A percentile compares a stretch with the other conserved stretches of the same genome.
Evolutionary conservation across 371 early-diverging fungal genomes (phyloP).

Genomic region (Haplosporangium sp.): DNA sequence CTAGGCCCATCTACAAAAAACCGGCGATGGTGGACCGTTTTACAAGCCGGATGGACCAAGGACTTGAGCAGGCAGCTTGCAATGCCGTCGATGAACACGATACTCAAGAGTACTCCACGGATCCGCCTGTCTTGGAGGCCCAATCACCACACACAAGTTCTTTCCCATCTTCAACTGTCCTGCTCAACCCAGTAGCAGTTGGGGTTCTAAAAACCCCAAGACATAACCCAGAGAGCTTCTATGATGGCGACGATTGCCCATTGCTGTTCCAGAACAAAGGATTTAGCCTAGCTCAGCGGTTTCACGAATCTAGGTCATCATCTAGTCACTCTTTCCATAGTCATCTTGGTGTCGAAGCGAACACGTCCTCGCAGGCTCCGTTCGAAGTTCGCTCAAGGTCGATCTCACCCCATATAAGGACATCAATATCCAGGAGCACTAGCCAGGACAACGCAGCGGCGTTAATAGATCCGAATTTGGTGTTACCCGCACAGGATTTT

Average conservation of each 20-base stretch:
- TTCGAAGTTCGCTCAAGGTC: neutral
- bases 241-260: neutral
- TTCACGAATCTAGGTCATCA: neutral
- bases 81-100: too few species aligned
- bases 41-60: too few species aligned
- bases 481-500: neutral
- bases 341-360: neutral
- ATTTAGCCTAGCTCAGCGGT: neutral
- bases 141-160: neutral
- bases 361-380: too few species aligned
- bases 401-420: neutral
- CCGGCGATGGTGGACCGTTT: too few species aligned
- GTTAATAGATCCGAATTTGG: too few species aligned
- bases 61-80: too few species aligned
- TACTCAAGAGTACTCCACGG: neutral
- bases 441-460: too few species aligned
- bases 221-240: neutral
- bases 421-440: too few species aligned
- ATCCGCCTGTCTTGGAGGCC: neutral
- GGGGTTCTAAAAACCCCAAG: neutral
- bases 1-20: neutral
- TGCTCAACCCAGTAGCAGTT: neutral
- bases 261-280: neutral
- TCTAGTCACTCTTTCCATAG: neutral
- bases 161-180: neutral